phyloP scores from a whole-genome alignment of 768 basidiomycete genomes.

The Mycena pura region DNA sequence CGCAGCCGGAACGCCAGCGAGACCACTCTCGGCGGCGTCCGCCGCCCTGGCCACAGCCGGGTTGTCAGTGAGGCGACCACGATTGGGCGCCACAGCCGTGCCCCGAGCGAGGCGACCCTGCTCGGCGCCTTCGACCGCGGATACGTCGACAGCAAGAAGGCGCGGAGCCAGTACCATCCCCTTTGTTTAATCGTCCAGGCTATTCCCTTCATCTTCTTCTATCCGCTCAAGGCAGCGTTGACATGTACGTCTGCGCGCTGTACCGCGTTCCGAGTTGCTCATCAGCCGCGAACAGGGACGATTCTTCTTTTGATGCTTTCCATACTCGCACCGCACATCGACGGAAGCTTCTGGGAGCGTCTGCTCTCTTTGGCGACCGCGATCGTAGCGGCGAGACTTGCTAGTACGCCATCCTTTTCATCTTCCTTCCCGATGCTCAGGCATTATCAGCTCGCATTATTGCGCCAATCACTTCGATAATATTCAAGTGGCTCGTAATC shows the following conservation, averaged over 20 bases:
- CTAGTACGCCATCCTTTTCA: constrained; percentile 9
- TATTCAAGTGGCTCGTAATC: constrained; percentile 55
- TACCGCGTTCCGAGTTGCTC: not conserved
- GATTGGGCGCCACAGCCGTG: not conserved
- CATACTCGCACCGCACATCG: constrained; percentile 37
- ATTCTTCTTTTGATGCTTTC: constrained; percentile 47
- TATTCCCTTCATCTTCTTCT: constrained; percentile 51
- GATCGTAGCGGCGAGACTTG: constrained; percentile 41
- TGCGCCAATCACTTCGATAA: constrained; percentile 46
- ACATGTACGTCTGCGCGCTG: constrained; percentile 33
- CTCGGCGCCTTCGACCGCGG: constrained; percentile 25
- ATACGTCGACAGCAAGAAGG: constrained; percentile 23
- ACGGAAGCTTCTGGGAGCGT: constrained; percentile 42
- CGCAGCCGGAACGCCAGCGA: not conserved
- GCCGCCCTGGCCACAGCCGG: not conserved
- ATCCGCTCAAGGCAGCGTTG: constrained; percentile 50
- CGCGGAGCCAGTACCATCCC: constrained; percentile 43
- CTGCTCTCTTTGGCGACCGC: constrained; percentile 41
- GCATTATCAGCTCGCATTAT: constrained; percentile 34
- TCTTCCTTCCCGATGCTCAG: not conserved
- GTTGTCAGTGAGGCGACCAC: not conserved
- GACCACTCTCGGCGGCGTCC: constrained; percentile 11
- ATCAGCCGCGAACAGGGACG: constrained; percentile 27
- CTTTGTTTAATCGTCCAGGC: constrained; percentile 48
- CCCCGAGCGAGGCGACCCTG: not conserved